These are phyloP conservation scores for Macrotyloma uniflorum DNA, from an alignment of 306 rosid species.

Conservation along the genomic window DNA sequence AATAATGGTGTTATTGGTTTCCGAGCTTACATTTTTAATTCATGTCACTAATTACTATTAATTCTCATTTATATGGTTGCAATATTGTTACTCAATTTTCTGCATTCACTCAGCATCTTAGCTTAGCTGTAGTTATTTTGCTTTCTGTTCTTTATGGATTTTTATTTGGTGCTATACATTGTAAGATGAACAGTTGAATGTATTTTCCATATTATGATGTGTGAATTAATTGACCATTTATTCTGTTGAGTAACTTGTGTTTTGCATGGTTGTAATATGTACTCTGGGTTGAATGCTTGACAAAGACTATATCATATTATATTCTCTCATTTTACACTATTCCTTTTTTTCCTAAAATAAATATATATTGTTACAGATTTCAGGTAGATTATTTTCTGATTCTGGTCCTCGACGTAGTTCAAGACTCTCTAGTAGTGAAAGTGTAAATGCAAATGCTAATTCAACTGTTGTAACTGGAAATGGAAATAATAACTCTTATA, in stretches of 20 bases:
- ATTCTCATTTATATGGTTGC: slow-evolving; percentile 33
- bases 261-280: slow-evolving; percentile 26
- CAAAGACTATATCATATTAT: background rate
- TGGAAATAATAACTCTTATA: slow-evolving; percentile 72
- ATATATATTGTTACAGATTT: slow-evolving; percentile 52
- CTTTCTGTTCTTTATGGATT: slow-evolving; percentile 18
- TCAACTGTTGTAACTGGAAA: slow-evolving; percentile 61
- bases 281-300: slow-evolving; percentile 20
- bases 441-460: slow-evolving; percentile 61
- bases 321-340: slow-evolving; percentile 18
- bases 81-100: slow-evolving; percentile 12
- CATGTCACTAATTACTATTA: background rate
- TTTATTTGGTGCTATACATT: slow-evolving; percentile 13
- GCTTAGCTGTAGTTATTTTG: slow-evolving; percentile 23
- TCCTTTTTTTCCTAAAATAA: background rate
- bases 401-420: slow-evolving; percentile 96
- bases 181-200: slow-evolving; percentile 13
- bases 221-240: background rate
- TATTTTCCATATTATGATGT: slow-evolving; percentile 20
- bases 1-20: background rate
- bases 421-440: slow-evolving; percentile 76
- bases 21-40: slow-evolving; percentile 23
- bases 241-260: slow-evolving; percentile 6
- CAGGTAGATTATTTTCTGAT: slow-evolving; percentile 94
- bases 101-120: background rate